Evolutionary conservation across 345 rosid species (phyloP).

Genomic region (Sonneratia alba): DNA sequence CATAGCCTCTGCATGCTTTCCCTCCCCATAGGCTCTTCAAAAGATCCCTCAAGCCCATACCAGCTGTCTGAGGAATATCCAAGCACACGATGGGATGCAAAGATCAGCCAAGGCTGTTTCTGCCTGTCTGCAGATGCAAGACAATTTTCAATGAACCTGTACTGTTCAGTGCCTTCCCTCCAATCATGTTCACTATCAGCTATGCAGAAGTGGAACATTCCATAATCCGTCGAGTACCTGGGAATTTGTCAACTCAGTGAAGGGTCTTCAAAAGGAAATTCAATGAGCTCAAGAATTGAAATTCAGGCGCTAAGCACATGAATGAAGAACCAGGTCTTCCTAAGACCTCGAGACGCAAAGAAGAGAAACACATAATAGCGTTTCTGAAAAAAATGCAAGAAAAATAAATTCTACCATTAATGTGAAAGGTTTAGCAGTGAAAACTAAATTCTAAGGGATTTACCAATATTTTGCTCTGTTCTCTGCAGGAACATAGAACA

Average conservation of each 20-base stretch:
- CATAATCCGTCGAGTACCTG: conserved; percentile 68
- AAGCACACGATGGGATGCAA: conserved; percentile 64
- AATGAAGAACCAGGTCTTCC: background rate
- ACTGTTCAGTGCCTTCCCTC: conserved; percentile 70
- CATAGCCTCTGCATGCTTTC: conserved; percentile 70
- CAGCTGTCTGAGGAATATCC: conserved; percentile 55
- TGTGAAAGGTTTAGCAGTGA: background rate
- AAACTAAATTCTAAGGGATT: background rate
- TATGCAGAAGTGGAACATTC: conserved; percentile 76
- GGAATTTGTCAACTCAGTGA: conserved; percentile 3
- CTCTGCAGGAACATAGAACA: conserved; percentile 46
- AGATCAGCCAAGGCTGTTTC: conserved; percentile 82
- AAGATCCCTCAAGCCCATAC: conserved; percentile 52
- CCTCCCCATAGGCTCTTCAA: conserved; percentile 69
- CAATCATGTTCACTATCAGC: conserved; percentile 80
- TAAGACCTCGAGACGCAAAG: background rate
- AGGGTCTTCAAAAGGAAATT: background rate
- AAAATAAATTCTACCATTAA: background rate
- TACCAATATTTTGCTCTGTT: conserved; percentile 66
- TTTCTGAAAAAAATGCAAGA: background rate
- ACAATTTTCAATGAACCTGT: conserved; percentile 53
- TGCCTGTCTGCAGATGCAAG: conserved; percentile 62
- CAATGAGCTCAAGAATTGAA: background rate
- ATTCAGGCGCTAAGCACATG: background rate
- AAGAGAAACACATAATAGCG: background rate